A percentile compares a stretch with the other conserved stretches of the same genome.
Evolutionary conservation across 495 filamentous ascomycete species (phyloP).

Genomic region (Penicillium roqueforti): DNA sequence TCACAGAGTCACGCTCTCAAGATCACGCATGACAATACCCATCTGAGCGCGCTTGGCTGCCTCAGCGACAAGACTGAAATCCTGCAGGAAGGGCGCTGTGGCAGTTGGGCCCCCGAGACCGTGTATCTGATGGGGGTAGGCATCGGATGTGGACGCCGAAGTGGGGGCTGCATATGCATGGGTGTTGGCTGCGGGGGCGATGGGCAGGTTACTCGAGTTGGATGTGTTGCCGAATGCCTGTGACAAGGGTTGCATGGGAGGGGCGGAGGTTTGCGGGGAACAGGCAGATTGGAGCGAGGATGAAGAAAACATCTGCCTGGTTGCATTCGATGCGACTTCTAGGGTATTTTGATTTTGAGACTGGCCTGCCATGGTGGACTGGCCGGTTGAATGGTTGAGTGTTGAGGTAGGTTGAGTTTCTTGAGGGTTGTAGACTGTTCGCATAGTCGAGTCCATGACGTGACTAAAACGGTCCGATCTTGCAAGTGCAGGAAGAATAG

Average conservation of each 20-base stretch:
- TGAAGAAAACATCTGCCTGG: conserved; percentile 13
- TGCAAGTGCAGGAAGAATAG: background rate
- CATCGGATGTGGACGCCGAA: conserved; percentile 17
- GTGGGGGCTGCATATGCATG: conserved; percentile 8
- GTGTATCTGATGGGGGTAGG: conserved; percentile 32
- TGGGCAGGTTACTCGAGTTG: conserved; percentile 3
- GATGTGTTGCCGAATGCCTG: conserved; percentile 14
- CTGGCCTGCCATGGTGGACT: conserved; percentile 9
- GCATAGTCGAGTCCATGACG: conserved; percentile 22
- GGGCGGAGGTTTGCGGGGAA: conserved; percentile 12
- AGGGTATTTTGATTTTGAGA: conserved; percentile 13
- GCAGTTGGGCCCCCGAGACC: conserved; percentile 45
- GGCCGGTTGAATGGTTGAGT: conserved; percentile 10
- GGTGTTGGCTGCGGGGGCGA: conserved; percentile 11
- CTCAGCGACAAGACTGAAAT: conserved; percentile 88
- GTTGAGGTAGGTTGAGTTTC: conserved; percentile 14
- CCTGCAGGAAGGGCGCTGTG: conserved; percentile 62
- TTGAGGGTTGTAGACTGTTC: conserved; percentile 16
- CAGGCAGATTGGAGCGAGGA: conserved; percentile 12
- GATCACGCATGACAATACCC: conserved; percentile 77
- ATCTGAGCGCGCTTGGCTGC: conserved; percentile 91
- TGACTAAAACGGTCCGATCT: background rate
- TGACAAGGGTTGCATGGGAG: conserved; percentile 17
- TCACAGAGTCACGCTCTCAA: conserved; percentile 53
- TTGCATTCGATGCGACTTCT: conserved; percentile 8